Percentiles rank a stretch among this genome's conserved stretches.
These are phyloP conservation scores for Samsoniella hepiali DNA, from an alignment of 2,329 filamentous ascomycete genomes.

Conservation along the genomic window DNA sequence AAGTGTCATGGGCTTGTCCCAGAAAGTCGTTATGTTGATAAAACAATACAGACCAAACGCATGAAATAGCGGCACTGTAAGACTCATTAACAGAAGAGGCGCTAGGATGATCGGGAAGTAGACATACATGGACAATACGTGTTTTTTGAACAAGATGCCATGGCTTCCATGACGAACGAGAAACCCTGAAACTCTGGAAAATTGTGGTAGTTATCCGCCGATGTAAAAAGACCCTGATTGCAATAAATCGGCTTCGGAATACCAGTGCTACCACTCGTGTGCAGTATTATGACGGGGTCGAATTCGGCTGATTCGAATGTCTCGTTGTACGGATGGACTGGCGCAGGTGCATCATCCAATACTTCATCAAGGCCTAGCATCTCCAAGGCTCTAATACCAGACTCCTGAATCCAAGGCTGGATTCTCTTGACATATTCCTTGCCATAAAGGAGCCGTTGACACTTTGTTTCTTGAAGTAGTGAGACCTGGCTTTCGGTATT, in stretches of 20 bases:
- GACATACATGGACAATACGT: constrained; percentile 1
- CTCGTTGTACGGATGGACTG: constrained; percentile 38
- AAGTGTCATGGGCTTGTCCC: constrained; percentile 6
- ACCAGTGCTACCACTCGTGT: constrained; percentile 47
- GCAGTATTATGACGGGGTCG: constrained; percentile 41
- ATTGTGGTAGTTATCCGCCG: constrained; percentile 32
- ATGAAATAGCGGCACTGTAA: constrained; percentile 6
- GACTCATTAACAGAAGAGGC: not conserved
- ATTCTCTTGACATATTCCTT: constrained; percentile 18
- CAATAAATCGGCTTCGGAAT: constrained; percentile 44
- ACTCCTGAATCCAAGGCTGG: constrained; percentile 19
- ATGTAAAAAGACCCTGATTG: constrained; percentile 37
- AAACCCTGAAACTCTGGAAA: constrained; percentile 26
- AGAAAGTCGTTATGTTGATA: not conserved
- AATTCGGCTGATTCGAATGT: constrained; percentile 41
- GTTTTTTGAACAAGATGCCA: not conserved
- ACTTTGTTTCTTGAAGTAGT: constrained; percentile 43
- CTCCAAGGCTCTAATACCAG: constrained; percentile 34
- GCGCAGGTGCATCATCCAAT: constrained; percentile 33
- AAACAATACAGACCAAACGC: constrained; percentile 11
- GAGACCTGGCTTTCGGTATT: constrained; percentile 43
- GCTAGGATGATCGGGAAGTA: not conserved
- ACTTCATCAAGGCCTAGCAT: constrained; percentile 34
- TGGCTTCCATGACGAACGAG: constrained; percentile 10
- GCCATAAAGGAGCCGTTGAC: constrained; percentile 35